A percentile compares a stretch with the other conserved stretches of the same genome.
Conservation (phyloP, 805 yeast species). For the Saccharomycopsis amapae region DNA sequence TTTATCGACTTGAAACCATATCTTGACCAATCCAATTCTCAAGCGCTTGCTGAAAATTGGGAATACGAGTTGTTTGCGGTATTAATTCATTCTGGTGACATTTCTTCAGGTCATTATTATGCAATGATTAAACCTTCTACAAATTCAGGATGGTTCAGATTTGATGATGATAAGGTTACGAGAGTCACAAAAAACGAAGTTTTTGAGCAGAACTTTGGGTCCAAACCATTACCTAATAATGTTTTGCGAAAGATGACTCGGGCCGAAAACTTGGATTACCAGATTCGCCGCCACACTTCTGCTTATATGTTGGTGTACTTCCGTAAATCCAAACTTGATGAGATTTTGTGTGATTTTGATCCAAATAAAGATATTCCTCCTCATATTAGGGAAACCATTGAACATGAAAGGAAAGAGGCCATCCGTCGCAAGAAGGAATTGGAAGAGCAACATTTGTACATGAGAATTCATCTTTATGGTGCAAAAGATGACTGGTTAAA, state of each 20-base stretch:
- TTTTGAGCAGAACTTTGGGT: conserved; percentile 88
- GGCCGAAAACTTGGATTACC: conserved; percentile 54
- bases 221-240: conserved; percentile 46
- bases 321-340: conserved; percentile 50
- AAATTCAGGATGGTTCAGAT: conserved; percentile 72
- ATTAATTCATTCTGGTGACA: conserved; percentile 91
- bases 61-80: conserved; percentile 87
- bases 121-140: conserved; percentile 81
- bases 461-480: conserved; percentile 51
- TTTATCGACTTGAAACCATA: conserved; percentile 74
- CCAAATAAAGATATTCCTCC: conserved; percentile 52
- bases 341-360: conserved; percentile 49
- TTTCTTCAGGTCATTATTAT: conserved; percentile 93
- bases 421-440: conserved; percentile 47
- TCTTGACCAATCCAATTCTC: conserved; percentile 47
- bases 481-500: conserved; percentile 42
- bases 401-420: conserved; percentile 52
- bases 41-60: conserved; percentile 46
- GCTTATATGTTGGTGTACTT: conserved; percentile 97
- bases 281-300: conserved; percentile 75
- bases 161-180: conserved; percentile 95
- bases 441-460: conserved; percentile 65
- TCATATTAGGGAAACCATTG: conserved; percentile 60
- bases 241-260: conserved; percentile 47
- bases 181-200: conserved; percentile 79